These are phyloP conservation scores for Syzygium malaccense DNA, from an alignment of 441 rosid species.

Conservation along the genomic window DNA sequence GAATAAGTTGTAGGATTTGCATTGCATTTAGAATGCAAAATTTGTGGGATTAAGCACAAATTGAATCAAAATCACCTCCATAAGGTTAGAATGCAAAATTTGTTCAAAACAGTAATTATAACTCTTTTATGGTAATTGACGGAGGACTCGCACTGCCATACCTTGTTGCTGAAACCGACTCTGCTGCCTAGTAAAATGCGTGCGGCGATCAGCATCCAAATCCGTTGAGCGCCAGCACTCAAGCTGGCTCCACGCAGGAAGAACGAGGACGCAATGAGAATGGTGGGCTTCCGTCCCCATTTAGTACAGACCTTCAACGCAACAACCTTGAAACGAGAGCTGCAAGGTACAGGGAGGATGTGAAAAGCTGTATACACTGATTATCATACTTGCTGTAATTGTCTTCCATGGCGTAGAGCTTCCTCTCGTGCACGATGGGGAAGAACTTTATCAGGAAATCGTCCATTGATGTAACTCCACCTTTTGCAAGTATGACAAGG, in stretches of 20 bases:
- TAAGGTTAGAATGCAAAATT: background rate
- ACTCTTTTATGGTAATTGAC: background rate
- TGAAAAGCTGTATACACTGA: background rate
- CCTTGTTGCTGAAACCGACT: background rate
- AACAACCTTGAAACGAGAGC: background rate
- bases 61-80: background rate
- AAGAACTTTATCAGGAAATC: background rate
- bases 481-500: background rate
- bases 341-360: conserved; percentile 1
- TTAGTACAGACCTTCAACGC: background rate
- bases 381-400: background rate
- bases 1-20: background rate
- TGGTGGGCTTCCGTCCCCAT: background rate
- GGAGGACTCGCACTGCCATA: background rate
- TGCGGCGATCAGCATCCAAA: background rate
- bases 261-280: background rate
- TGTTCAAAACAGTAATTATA: background rate
- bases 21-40: background rate
- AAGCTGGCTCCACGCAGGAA: background rate
- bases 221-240: background rate
- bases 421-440: background rate
- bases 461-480: background rate
- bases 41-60: background rate
- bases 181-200: background rate
- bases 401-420: background rate